Percentiles rank a stretch among this genome's conserved stretches.
phyloP scores from a whole-genome alignment of 306 rosid genomes.

The Psophocarpus tetragonolobus region DNA sequence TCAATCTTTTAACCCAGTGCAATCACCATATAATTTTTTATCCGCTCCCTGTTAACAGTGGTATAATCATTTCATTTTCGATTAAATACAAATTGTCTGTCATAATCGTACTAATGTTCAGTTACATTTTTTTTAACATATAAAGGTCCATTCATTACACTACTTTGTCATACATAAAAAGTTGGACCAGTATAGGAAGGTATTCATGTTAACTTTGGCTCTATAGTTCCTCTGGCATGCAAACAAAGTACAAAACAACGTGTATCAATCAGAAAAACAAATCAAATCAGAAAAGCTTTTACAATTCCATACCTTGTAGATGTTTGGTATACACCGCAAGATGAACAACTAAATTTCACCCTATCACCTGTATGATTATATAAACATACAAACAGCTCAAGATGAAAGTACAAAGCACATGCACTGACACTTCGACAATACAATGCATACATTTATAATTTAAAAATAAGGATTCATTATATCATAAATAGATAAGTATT shows the following conservation, averaged over 20 bases:
- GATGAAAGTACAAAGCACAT: background rate
- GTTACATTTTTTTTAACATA: background rate
- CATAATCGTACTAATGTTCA: background rate
- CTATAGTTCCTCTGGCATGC: background rate
- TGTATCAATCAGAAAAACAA: background rate
- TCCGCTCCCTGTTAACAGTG: background rate
- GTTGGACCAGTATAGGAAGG: background rate
- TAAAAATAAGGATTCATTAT: background rate
- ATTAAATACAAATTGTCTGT: background rate
- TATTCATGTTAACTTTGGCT: background rate
- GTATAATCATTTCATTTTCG: background rate
- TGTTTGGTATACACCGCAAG: constrained; percentile 50
- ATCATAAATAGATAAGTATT: background rate
- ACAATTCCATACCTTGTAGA: constrained; percentile 57
- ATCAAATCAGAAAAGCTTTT: background rate
- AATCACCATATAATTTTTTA: constrained; percentile 3
- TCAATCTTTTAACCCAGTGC: background rate
- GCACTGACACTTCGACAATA: background rate
- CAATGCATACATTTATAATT: background rate
- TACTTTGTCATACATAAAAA: constrained; percentile 2
- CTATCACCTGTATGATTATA: constrained; percentile 74
- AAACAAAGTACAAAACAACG: background rate
- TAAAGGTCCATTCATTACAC: constrained; percentile 4
- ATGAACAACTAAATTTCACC: constrained; percentile 57
- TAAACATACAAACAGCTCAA: constrained; percentile 21